Conservation (phyloP, 2,329 filamentous ascomycete species). For the Sporothrix mexicana region DNA sequence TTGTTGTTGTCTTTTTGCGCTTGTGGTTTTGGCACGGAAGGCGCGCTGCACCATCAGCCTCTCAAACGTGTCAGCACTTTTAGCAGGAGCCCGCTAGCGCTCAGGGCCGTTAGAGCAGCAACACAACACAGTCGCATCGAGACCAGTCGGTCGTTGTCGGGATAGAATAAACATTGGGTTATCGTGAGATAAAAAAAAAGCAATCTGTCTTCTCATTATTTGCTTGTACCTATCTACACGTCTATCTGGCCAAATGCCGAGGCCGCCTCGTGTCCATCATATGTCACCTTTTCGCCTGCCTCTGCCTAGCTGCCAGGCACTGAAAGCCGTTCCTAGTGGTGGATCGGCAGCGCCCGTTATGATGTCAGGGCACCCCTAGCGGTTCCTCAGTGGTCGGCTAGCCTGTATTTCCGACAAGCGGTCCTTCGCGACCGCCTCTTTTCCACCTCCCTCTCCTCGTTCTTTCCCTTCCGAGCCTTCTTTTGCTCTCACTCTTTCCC, state of each 20-base stretch:
- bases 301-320: not conserved
- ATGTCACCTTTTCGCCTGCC: too few relatives aligned
- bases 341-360: conserved; percentile 22
- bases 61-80: not conserved
- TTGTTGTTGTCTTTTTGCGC: not conserved
- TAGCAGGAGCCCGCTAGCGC: conserved; percentile 20
- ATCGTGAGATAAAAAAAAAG: too few relatives aligned
- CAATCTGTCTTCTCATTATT: not conserved
- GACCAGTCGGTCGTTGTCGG: not conserved
- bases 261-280: not conserved
- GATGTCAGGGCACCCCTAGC: conserved; percentile 23
- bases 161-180: too few relatives aligned
- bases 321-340: not conserved
- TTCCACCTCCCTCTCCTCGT: not conserved
- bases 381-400: not conserved
- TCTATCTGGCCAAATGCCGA: not conserved
- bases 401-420: not conserved
- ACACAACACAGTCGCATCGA: not conserved
- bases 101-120: not conserved
- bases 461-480: not conserved
- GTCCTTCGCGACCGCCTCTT: not conserved
- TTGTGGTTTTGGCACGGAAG: not conserved
- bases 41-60: not conserved
- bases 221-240: not conserved
- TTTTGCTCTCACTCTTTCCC: not conserved